These are phyloP conservation scores for Strigomonas oncopelti DNA, from an alignment of 208 protist species.

Conservation along the genomic window DNA sequence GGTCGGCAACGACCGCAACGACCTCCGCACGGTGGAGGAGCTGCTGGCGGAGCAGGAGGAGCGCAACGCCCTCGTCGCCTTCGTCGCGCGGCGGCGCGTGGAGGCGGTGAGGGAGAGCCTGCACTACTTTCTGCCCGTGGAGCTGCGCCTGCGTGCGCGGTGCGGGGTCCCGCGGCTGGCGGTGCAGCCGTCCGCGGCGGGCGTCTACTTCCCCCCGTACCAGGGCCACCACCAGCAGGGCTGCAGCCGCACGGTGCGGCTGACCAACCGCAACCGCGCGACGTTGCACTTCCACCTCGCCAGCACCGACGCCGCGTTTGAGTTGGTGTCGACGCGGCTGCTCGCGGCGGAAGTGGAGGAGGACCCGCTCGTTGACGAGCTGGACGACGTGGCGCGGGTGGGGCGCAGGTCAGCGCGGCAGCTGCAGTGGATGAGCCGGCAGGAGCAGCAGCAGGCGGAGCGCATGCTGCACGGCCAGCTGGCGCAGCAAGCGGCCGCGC, in stretches of 20 bases:
- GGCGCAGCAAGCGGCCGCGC: conserved; percentile 4
- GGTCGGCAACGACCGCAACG: not conserved
- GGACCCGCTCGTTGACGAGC: conserved; percentile 30
- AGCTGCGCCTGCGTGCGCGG: conserved; percentile 71
- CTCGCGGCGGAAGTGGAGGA: conserved; percentile 35
- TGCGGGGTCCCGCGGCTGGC: conserved; percentile 66
- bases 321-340: conserved; percentile 18
- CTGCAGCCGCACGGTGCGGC: conserved; percentile 58
- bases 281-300: conserved; percentile 62
- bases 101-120: conserved; percentile 42
- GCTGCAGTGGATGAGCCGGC: conserved; percentile 4
- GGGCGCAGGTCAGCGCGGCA: not conserved
- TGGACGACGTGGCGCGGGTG: conserved; percentile 25
- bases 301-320: conserved; percentile 7
- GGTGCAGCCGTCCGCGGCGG: conserved; percentile 61
- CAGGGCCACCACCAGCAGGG: conserved; percentile 16
- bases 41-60: conserved; percentile 69
- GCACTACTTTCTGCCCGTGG: conserved; percentile 72
- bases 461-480: conserved; percentile 16
- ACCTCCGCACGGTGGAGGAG: conserved; percentile 32
- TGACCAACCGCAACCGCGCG: conserved; percentile 79
- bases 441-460: conserved; percentile 21
- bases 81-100: conserved; percentile 45
- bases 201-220: conserved; percentile 45
- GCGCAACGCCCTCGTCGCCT: conserved; percentile 51